phyloP scores from a whole-genome alignment of 495 filamentous ascomycete species.

The Penicillium longicatenatum region DNA sequence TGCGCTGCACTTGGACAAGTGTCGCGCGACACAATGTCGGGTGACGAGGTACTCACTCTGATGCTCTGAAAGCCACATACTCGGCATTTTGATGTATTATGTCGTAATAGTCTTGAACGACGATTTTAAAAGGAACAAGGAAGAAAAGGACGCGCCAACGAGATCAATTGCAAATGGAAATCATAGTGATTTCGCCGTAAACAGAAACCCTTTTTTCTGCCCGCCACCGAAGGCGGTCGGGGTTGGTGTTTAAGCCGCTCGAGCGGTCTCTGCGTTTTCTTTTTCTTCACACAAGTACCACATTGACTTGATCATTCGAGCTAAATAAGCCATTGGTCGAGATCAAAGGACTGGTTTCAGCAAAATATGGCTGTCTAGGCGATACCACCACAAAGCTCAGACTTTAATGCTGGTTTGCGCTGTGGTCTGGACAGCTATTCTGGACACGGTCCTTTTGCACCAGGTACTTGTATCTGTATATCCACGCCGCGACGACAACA shows the following conservation, averaged over 20 bases:
- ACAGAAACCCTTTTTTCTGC: slow-evolving; percentile 21
- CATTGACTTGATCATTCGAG: not conserved
- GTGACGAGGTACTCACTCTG: slow-evolving; percentile 69
- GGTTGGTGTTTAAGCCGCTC: slow-evolving; percentile 13
- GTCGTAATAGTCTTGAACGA: not conserved
- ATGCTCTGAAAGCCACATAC: slow-evolving; percentile 94
- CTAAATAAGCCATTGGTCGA: not conserved
- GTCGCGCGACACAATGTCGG: slow-evolving; percentile 1
- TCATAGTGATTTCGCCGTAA: slow-evolving; percentile 13
- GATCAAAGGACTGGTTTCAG: not conserved
- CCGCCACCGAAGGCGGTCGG: slow-evolving; percentile 18
- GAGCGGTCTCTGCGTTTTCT: slow-evolving; percentile 8
- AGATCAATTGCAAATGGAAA: not conserved
- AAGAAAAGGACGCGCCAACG: not conserved
- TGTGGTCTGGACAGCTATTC: not conserved
- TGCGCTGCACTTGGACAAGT: not conserved
- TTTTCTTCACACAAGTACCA: not conserved
- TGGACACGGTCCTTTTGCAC: not conserved
- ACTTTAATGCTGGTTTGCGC: slow-evolving; percentile 12
- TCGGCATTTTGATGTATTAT: slow-evolving; percentile 49
- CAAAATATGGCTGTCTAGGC: not conserved
- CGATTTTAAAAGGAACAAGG: not conserved
- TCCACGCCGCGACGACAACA: slow-evolving; percentile 58
- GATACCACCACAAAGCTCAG: not conserved
- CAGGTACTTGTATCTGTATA: not conserved